phyloP scores from a whole-genome alignment of 2,329 filamentous ascomycete genomes.

The Verticillium nonalfalfae region DNA sequence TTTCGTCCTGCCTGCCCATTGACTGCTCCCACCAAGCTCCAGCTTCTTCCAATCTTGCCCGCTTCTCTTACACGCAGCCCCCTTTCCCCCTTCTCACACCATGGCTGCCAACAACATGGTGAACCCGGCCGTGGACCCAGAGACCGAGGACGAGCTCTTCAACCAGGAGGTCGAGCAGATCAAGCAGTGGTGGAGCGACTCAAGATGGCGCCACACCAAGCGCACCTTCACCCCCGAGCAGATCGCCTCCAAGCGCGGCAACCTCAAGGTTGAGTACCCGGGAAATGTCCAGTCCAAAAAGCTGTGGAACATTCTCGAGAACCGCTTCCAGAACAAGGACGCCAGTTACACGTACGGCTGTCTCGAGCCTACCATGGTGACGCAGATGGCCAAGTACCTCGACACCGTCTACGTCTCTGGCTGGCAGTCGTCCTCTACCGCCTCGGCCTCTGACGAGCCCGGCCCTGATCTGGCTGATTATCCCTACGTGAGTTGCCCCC shows the following conservation, averaged over 20 bases:
- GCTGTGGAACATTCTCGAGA: slow-evolving; percentile 85
- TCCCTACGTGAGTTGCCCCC: slow-evolving; percentile 60
- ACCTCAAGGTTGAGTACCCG: slow-evolving; percentile 83
- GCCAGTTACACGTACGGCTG: slow-evolving; percentile 96
- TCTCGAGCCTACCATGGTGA: slow-evolving; percentile 96
- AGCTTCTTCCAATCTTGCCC: neutral
- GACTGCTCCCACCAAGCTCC: neutral
- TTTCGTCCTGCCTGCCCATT: neutral
- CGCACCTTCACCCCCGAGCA: slow-evolving; percentile 92
- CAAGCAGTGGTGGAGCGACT: slow-evolving; percentile 90
- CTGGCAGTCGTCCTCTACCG: slow-evolving; percentile 97
- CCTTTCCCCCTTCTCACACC: slow-evolving; percentile 15
- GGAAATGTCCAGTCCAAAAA: slow-evolving; percentile 90
- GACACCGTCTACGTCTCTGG: slow-evolving; percentile 98
- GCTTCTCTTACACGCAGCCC: neutral
- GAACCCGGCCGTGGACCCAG: slow-evolving; percentile 48
- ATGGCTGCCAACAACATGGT: slow-evolving; percentile 61
- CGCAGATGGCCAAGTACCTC: slow-evolving; percentile 98
- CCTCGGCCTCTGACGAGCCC: slow-evolving; percentile 89
- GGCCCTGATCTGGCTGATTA: slow-evolving; percentile 98
- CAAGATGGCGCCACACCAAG: slow-evolving; percentile 89
- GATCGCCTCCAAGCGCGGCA: slow-evolving; percentile 92
- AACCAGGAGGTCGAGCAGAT: slow-evolving; percentile 79
- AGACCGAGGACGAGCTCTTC: slow-evolving; percentile 60
- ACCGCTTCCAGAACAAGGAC: slow-evolving; percentile 77